These are phyloP conservation scores for Phytophthora sojae DNA, from an alignment of 352 stramenopile genomes.

Conservation along the genomic window DNA sequence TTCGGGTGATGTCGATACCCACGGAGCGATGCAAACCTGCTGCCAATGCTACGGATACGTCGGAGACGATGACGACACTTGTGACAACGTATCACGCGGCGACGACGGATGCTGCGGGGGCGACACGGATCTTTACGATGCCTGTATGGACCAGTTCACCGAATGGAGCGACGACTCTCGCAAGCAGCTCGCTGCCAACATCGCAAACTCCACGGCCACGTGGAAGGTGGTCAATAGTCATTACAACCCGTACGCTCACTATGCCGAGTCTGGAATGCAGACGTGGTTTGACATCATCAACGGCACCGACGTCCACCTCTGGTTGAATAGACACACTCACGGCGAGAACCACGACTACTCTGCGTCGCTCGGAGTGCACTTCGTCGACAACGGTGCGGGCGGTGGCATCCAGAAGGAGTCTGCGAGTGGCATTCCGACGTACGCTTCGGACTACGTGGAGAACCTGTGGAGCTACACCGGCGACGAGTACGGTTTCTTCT, in stretches of 20 bases:
- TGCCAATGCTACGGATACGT: constrained; percentile 67
- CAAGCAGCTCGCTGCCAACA: constrained; percentile 40
- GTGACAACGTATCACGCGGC: constrained; percentile 43
- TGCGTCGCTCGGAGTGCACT: constrained; percentile 59
- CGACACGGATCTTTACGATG: constrained; percentile 47
- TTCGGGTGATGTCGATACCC: constrained; percentile 55
- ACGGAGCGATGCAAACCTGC: constrained; percentile 54
- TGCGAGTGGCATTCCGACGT: constrained; percentile 61
- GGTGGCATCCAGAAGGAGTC: constrained; percentile 76
- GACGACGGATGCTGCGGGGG: constrained; percentile 48
- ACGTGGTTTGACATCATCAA: constrained; percentile 56
- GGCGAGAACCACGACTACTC: constrained; percentile 69
- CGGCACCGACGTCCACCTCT: constrained; percentile 42
- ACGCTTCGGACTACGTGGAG: constrained; percentile 53
- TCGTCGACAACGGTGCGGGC: constrained; percentile 75
- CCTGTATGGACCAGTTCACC: constrained; percentile 48
- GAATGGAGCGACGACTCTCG: constrained; percentile 58
- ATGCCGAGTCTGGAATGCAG: constrained; percentile 31
- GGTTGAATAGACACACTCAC: constrained; percentile 60
- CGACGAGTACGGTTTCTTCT: constrained; percentile 71
- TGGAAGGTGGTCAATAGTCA: constrained; percentile 75
- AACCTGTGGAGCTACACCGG: constrained; percentile 66
- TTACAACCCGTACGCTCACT: constrained; percentile 64
- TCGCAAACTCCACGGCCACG: constrained; percentile 55
- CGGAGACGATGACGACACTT: constrained; percentile 43